Conservation (phyloP, 1,139 yeast genomes). For the Yamadazyma blattariae region DNA sequence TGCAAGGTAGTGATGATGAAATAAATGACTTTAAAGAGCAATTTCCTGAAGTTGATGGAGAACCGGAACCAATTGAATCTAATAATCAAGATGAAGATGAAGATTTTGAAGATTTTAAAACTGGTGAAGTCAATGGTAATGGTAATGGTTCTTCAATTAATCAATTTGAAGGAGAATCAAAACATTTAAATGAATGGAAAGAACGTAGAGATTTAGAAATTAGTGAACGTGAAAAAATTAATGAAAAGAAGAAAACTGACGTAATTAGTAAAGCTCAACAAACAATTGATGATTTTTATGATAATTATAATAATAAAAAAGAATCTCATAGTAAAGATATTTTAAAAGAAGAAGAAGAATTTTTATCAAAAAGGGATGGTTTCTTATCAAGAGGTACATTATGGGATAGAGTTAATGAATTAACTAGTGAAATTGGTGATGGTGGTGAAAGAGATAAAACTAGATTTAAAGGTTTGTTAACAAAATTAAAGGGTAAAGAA, state of each 20-base stretch:
- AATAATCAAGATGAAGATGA: conserved; percentile 22
- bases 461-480: conserved; percentile 65
- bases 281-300: conserved; percentile 91
- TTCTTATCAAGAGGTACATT: conserved; percentile 75
- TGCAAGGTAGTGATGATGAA: conserved; percentile 56
- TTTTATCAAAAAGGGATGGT: conserved; percentile 72
- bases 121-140: not conserved
- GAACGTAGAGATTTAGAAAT: conserved; percentile 81
- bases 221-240: conserved; percentile 74
- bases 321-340: conserved; percentile 68
- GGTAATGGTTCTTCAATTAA: not conserved
- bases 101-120: conserved; percentile 18
- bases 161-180: conserved; percentile 43
- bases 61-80: conserved; percentile 17
- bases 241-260: conserved; percentile 63
- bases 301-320: conserved; percentile 83
- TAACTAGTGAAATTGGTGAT: conserved; percentile 45
- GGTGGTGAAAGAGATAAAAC: conserved; percentile 61
- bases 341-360: conserved; percentile 65
- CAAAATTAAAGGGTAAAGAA: conserved; percentile 64
- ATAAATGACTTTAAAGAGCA: conserved; percentile 65
- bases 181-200: conserved; percentile 74
- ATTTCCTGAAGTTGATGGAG: conserved; percentile 57
- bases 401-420: conserved; percentile 79
- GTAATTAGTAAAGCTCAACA: conserved; percentile 77